Evolutionary conservation across 768 basidiomycete species (phyloP).

Genomic region (Suillus subalutaceus): DNA sequence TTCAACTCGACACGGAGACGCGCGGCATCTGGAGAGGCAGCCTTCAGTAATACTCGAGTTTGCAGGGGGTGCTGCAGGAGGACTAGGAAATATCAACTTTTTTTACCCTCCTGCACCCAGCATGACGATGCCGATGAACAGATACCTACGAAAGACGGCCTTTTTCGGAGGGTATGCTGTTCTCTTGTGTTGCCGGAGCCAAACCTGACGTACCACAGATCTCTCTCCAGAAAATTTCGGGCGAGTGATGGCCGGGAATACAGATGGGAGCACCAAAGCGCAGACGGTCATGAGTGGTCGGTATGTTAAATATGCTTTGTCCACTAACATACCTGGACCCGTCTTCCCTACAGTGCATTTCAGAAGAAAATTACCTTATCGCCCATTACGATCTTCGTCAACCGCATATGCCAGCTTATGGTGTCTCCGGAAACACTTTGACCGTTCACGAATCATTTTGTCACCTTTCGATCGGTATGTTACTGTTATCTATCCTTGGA

Average conservation of each 20-base stretch:
- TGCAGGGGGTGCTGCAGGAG: constrained; percentile 43
- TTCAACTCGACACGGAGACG: constrained; percentile 60
- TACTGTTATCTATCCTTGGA: not conserved
- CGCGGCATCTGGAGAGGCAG: constrained; percentile 51
- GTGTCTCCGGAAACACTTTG: constrained; percentile 64
- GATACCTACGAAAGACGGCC: constrained; percentile 64
- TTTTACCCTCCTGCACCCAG: constrained; percentile 40
- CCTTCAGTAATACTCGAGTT: constrained; percentile 67
- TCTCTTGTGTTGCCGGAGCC: constrained; percentile 3
- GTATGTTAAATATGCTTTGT: constrained; percentile 45
- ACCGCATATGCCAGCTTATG: constrained; percentile 54
- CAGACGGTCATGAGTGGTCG: constrained; percentile 72
- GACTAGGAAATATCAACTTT: constrained; percentile 64
- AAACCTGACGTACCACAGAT: constrained; percentile 40
- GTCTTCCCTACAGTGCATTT: constrained; percentile 48
- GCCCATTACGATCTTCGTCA: constrained; percentile 70
- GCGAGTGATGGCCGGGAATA: constrained; percentile 74
- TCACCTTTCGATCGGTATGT: constrained; percentile 56
- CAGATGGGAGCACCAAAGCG: constrained; percentile 60
- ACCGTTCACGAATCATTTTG: constrained; percentile 60
- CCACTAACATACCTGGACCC: constrained; percentile 12
- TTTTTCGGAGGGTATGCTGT: constrained; percentile 65
- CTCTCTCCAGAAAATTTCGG: constrained; percentile 67
- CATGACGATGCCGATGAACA: constrained; percentile 58
- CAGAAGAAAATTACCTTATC: constrained; percentile 54